phyloP scores from a whole-genome alignment of 768 basidiomycete species.

The Boletellus sp. region DNA sequence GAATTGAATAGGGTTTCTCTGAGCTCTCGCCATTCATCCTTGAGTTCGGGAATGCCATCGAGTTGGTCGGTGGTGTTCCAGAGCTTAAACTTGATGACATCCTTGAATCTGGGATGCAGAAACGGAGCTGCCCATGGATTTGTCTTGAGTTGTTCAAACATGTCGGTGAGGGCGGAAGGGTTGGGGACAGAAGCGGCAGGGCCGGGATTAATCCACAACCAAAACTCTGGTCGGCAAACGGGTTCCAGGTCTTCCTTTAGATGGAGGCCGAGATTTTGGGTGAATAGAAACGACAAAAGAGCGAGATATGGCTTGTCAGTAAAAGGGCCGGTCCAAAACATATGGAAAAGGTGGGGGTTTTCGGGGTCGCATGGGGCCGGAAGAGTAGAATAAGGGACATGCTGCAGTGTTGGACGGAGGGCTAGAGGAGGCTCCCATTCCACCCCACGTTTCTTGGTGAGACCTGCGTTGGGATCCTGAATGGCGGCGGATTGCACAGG shows the following conservation, averaged over 20 bases:
- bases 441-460: slow-evolving; percentile 54
- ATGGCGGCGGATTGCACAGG: slow-evolving; percentile 27
- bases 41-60: slow-evolving; percentile 85
- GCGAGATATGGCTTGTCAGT: slow-evolving; percentile 98
- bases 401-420: slow-evolving; percentile 49
- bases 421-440: slow-evolving; percentile 55
- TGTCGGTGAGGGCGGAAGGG: slow-evolving; percentile 72
- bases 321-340: slow-evolving; percentile 99
- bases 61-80: slow-evolving; percentile 99
- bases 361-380: slow-evolving; percentile 74
- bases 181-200: slow-evolving; percentile 89
- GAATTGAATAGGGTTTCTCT: slow-evolving; percentile 81
- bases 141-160: slow-evolving; percentile 74
- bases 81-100: slow-evolving; percentile 90
- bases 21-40: slow-evolving; percentile 83
- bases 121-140: slow-evolving; percentile 97
- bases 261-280: slow-evolving; percentile 89
- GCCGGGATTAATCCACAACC: slow-evolving; percentile 99
- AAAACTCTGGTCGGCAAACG: slow-evolving; percentile 86
- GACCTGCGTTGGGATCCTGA: slow-evolving; percentile 50
- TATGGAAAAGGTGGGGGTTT: slow-evolving; percentile 89
- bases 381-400: slow-evolving; percentile 56
- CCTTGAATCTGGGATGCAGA: slow-evolving; percentile 87
- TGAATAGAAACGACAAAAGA: slow-evolving; percentile 90
- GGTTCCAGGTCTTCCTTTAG: slow-evolving; percentile 43